Evolutionary conservation across 495 filamentous ascomycete species (phyloP), one percentile per base, ranked within the genome.

Genomic region (Hypomontagnella monticulosa): DNA sequence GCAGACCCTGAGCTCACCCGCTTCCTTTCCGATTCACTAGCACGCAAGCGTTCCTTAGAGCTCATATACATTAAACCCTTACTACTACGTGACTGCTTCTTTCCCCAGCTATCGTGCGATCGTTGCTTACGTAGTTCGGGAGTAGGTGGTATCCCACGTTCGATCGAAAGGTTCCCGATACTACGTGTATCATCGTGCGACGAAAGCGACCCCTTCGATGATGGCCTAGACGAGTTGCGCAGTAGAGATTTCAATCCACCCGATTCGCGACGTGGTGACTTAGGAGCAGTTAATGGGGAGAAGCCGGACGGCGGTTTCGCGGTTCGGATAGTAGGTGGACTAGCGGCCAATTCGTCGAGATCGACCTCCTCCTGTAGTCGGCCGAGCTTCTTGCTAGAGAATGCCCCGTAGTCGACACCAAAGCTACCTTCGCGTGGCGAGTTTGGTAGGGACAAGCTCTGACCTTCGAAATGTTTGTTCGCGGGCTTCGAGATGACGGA

Each of bases 241-340:
- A 70, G 75, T 75, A 79, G 80, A 19, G 80, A 76, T 37, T 70
- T 75, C n/a, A 81, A 56, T 4, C 79, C 78, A n/a, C 74, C 66
- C 12, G 71, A 70, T 14, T 84, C 78, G 32, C 82, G 75, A 37
- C 70, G 76, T 66, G 84, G 82, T n/a, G 83, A 81, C 67, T 82
- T 84, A 36, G 83, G 80, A 7, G 89, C 87, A 15, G 91, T 92
- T 44, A 91, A 73, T n/a, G 83, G 73, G 2, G 87, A 90, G 63
- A 86, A 82, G 14, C 89, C 89, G 34, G 87, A 90, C 2, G 92
- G 91, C 15, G 89, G 90, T 74, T 92, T 92, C 48, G 92, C 86
- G 46, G 94, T 97, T 57, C 91, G 87, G 73, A 97, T 88, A 18
- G 95, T 89, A 14, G 93, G 93, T 11, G 92, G 81, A 63, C 87